Evolutionary conservation across 441 rosid species (phyloP).

Genomic region (Pelargonium cotyledonis): DNA sequence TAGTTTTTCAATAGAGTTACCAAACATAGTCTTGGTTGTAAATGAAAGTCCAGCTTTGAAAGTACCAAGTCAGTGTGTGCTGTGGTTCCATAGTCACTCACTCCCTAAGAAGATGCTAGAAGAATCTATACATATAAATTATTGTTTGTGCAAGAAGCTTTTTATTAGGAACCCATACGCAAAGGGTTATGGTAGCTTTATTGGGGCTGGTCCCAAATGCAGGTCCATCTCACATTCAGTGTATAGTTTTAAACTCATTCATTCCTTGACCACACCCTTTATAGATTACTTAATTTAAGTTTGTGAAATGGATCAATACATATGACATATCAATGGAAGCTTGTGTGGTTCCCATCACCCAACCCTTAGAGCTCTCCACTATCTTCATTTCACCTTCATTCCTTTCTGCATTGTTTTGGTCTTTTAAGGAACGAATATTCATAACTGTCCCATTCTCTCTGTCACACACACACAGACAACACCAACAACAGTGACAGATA

Average conservation of each 20-base stretch:
- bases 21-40: too few species aligned
- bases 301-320: neutral
- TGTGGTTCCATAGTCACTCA: neutral
- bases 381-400: neutral
- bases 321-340: neutral
- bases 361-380: neutral
- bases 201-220: neutral
- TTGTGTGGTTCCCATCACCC: neutral
- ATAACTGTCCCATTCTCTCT: neutral
- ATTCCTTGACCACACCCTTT: constrained; percentile 2
- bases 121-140: neutral
- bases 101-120: constrained; percentile 3
- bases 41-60: neutral
- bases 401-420: neutral
- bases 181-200: neutral
- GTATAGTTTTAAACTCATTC: neutral
- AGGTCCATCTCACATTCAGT: constrained; percentile 2
- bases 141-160: neutral
- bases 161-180: neutral
- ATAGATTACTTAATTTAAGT: neutral
- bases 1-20: too few species aligned
- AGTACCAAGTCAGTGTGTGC: neutral
- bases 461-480: neutral
- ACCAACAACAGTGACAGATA: neutral
- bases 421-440: neutral